These are phyloP conservation scores for Penicillium samsonianum DNA, from an alignment of 495 filamentous ascomycete genomes.

Conservation along the genomic window DNA sequence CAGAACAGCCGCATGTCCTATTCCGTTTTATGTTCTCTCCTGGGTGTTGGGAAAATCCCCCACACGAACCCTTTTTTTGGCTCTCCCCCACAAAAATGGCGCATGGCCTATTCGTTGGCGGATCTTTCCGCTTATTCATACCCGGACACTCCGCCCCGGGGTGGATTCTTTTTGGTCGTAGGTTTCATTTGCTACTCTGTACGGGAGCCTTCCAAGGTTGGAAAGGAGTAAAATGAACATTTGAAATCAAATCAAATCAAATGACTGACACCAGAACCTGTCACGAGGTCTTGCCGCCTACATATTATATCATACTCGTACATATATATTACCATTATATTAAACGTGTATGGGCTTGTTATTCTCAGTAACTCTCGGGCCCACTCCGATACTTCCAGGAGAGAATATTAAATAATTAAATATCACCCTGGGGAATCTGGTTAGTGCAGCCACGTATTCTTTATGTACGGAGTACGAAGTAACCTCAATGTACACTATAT, in stretches of 20 bases:
- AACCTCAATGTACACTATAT: not conserved
- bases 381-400: conserved; percentile 6
- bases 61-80: conserved; percentile 28
- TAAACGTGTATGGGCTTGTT: not conserved
- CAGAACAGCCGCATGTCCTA: not conserved
- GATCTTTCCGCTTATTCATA: conserved; percentile 17
- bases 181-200: too few species aligned
- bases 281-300: conserved; percentile 9
- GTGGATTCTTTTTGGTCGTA: too few species aligned
- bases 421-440: not conserved
- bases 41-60: conserved; percentile 23
- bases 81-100: conserved; percentile 39
- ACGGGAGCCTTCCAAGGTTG: too few species aligned
- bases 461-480: not conserved
- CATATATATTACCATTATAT: not conserved
- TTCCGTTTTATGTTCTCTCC: not conserved
- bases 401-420: not conserved
- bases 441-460: not conserved
- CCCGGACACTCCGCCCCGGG: not conserved
- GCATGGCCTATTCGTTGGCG: conserved; percentile 27
- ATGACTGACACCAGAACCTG: conserved; percentile 4
- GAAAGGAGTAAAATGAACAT: not conserved
- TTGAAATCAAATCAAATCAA: not conserved
- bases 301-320: not conserved
- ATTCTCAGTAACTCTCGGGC: conserved; percentile 6